Evolutionary conservation across 2,329 filamentous ascomycete species (phyloP).

Genomic region (Xylariaceae sp.): DNA sequence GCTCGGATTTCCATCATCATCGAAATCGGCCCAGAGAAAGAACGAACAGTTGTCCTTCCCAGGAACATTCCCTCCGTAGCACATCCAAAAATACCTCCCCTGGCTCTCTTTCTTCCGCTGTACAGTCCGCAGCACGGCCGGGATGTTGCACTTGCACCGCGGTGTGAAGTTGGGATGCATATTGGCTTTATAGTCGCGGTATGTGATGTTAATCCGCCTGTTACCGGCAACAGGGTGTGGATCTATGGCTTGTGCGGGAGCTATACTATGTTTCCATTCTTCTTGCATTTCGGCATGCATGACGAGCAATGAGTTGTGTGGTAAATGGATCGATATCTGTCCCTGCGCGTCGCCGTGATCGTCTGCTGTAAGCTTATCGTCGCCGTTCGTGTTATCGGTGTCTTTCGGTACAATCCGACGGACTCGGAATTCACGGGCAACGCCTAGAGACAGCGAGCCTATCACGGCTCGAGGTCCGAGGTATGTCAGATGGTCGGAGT

Average conservation of each 20-base stretch:
- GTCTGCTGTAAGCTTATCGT: no score
- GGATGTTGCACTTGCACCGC: slow-evolving; percentile 68
- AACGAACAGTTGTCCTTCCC: slow-evolving; percentile 68
- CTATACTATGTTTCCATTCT: slow-evolving; percentile 88
- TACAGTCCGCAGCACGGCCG: slow-evolving; percentile 69
- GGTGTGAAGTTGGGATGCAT: slow-evolving; percentile 78
- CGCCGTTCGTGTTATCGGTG: slow-evolving; percentile 35
- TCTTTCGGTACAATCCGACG: slow-evolving; percentile 67
- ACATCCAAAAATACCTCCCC: slow-evolving; percentile 93
- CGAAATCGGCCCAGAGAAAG: slow-evolving; percentile 83
- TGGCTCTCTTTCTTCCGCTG: slow-evolving; percentile 72
- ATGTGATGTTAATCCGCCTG: slow-evolving; percentile 88
- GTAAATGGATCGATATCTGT: slow-evolving; percentile 88
- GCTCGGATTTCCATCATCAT: slow-evolving; percentile 77
- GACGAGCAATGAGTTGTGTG: slow-evolving; percentile 87
- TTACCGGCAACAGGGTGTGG: slow-evolving; percentile 80
- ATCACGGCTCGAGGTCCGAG: slow-evolving; percentile 85
- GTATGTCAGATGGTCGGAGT: slow-evolving; percentile 90
- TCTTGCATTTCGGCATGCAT: slow-evolving; percentile 99
- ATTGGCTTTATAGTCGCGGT: slow-evolving; percentile 75
- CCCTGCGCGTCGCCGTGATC: slow-evolving; percentile 76
- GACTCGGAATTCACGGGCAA: slow-evolving; percentile 89
- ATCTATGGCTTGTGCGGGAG: slow-evolving; percentile 70
- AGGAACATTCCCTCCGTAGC: slow-evolving; percentile 69
- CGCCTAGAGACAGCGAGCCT: slow-evolving; percentile 84